These are phyloP conservation scores for Sisymbrium altissimum DNA, from an alignment of 345 rosid genomes.

Conservation along the genomic window DNA sequence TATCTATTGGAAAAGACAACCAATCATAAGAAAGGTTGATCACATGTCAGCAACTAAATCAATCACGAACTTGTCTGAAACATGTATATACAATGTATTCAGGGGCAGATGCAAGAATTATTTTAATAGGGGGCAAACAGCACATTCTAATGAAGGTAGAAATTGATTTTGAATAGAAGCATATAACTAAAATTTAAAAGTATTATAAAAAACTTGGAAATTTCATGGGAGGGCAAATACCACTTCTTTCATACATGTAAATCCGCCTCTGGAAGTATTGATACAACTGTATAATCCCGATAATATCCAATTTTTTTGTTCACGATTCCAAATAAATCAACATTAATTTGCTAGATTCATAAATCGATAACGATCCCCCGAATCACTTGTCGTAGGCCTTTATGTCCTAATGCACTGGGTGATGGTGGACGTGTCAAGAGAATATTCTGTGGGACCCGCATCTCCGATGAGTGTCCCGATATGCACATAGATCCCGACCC, in stretches of 20 bases:
- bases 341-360: not conserved
- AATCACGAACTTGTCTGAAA: not conserved
- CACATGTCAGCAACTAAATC: not conserved
- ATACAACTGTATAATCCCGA: not conserved
- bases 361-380: constrained; percentile 30
- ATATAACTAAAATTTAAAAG: too few relatives aligned
- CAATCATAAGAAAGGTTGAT: not conserved
- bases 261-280: too few relatives aligned
- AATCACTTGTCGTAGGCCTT: constrained; percentile 9
- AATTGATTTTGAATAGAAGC: too few relatives aligned
- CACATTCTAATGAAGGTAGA: too few relatives aligned
- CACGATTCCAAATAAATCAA: not conserved
- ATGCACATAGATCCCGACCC: constrained; percentile 74
- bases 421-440: constrained; percentile 14
- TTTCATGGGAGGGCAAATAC: too few relatives aligned
- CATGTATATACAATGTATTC: not conserved
- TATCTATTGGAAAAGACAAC: not conserved
- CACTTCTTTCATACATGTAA: too few relatives aligned
- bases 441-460: constrained; percentile 19
- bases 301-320: not conserved
- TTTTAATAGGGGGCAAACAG: too few relatives aligned
- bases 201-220: too few relatives aligned
- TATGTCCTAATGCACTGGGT: constrained; percentile 21
- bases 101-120: too few relatives aligned
- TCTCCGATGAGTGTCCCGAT: constrained; percentile 67